Conservation (phyloP, 2,329 filamentous ascomycete species). For the Thielaviopsis populi region DNA sequence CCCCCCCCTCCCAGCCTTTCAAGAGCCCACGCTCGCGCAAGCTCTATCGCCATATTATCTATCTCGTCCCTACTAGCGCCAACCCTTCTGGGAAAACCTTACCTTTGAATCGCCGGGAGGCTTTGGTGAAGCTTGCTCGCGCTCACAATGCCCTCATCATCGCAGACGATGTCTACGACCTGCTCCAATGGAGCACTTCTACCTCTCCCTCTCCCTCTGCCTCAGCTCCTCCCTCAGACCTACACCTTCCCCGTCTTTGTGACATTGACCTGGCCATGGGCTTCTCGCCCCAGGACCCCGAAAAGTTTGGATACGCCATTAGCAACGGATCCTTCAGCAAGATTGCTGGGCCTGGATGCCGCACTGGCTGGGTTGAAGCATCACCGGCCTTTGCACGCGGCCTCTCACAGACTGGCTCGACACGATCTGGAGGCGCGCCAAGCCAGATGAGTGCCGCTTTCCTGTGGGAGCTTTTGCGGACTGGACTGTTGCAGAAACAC, state of each 20-base stretch:
- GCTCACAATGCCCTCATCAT: slow-evolving; percentile 69
- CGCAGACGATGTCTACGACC: slow-evolving; percentile 87
- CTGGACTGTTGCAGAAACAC: slow-evolving; percentile 31
- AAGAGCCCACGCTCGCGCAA: slow-evolving; percentile 49
- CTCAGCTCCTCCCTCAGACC: slow-evolving; percentile 16
- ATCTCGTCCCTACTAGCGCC: slow-evolving; percentile 73
- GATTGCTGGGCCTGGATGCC: slow-evolving; percentile 61
- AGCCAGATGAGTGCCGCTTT: slow-evolving; percentile 39
- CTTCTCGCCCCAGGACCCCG: slow-evolving; percentile 30
- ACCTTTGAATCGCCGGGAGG: slow-evolving; percentile 49
- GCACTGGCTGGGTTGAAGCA: slow-evolving; percentile 80
- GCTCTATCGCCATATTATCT: slow-evolving; percentile 75
- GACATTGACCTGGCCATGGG: slow-evolving; percentile 62
- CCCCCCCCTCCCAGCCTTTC: too few species aligned
- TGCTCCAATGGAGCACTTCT: slow-evolving; percentile 58
- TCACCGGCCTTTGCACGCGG: slow-evolving; percentile 40
- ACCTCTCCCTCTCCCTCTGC: slow-evolving; percentile 10
- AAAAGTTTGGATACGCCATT: slow-evolving; percentile 57
- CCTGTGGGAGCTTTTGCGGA: slow-evolving; percentile 33
- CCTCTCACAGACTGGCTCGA: slow-evolving; percentile 37
- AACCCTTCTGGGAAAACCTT: slow-evolving; percentile 82
- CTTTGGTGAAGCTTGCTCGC: slow-evolving; percentile 61
- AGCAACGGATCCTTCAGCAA: slow-evolving; percentile 90
- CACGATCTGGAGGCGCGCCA: slow-evolving; percentile 42
- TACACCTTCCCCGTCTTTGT: slow-evolving; percentile 59